phyloP scores from a whole-genome alignment of 2,329 filamentous ascomycete species.

The Trichoderma sp. region DNA sequence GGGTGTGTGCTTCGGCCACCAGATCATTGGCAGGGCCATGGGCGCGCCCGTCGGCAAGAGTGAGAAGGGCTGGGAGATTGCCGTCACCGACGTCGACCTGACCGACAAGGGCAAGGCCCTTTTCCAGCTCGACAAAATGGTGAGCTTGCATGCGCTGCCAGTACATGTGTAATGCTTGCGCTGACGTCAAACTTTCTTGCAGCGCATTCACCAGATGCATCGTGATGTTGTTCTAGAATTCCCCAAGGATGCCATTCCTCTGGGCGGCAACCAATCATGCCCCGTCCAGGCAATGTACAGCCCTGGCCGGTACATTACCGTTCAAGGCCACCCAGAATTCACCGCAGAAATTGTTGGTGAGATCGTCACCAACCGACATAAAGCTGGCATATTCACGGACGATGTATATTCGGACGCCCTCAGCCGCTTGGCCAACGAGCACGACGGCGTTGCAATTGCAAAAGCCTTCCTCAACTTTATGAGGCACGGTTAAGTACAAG shows the following conservation, averaged over 20 bases:
- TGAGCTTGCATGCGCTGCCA: slow-evolving; percentile 23
- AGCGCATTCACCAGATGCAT: slow-evolving; percentile 52
- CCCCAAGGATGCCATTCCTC: slow-evolving; percentile 42
- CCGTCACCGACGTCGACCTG: slow-evolving; percentile 45
- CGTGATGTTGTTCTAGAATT: slow-evolving; percentile 46
- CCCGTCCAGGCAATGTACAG: slow-evolving; percentile 47
- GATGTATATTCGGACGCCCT: slow-evolving; percentile 70
- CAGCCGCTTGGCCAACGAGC: slow-evolving; percentile 62
- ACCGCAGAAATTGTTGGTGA: slow-evolving; percentile 43
- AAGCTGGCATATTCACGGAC: slow-evolving; percentile 68
- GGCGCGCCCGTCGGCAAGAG: slow-evolving; percentile 42
- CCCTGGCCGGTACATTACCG: slow-evolving; percentile 42
- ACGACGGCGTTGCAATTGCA: slow-evolving; percentile 79
- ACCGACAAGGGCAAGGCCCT: slow-evolving; percentile 44
- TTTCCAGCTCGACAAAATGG: slow-evolving; percentile 42
- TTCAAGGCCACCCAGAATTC: slow-evolving; percentile 54
- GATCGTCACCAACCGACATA: slow-evolving; percentile 55
- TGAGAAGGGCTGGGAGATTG: slow-evolving; percentile 48
- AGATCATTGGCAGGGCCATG: slow-evolving; percentile 49
- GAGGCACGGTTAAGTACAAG: slow-evolving; percentile 49
- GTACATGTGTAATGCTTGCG: background rate
- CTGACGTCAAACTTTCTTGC: slow-evolving; percentile 13
- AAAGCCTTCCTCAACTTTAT: slow-evolving; percentile 77
- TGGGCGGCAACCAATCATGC: slow-evolving; percentile 46
- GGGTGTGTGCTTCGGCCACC: slow-evolving; percentile 53